These are phyloP conservation scores for Geotrichum klebahnii DNA, from an alignment of 1,139 yeast species.

Conservation along the genomic window DNA sequence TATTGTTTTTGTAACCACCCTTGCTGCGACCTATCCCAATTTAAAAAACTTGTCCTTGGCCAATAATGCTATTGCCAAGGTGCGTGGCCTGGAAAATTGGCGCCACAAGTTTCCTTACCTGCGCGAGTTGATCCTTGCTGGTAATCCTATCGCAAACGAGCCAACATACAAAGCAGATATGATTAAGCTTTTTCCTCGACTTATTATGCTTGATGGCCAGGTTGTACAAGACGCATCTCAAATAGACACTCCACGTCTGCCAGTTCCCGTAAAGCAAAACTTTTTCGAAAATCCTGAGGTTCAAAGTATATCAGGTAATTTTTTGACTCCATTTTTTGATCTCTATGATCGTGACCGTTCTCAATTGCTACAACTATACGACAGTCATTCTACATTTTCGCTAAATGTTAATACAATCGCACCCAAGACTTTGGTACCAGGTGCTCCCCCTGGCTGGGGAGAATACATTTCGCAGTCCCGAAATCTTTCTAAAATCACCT, in stretches of 20 bases:
- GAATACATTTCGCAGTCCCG: conserved; percentile 56
- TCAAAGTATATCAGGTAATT: conserved; percentile 65
- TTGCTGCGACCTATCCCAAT: conserved; percentile 71
- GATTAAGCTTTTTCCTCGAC: conserved; percentile 67
- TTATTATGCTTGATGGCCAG: conserved; percentile 74
- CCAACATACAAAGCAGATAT: conserved; percentile 58
- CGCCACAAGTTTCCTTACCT: conserved; percentile 67
- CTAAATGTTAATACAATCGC: conserved; percentile 52
- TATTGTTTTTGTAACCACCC: conserved; percentile 56
- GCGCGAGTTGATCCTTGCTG: conserved; percentile 69
- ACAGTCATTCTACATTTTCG: conserved; percentile 81
- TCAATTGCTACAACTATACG: conserved; percentile 68
- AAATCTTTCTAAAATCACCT: conserved; percentile 66
- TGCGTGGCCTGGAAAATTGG: conserved; percentile 68
- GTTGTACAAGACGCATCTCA: conserved; percentile 68
- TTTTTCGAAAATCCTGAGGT: conserved; percentile 81
- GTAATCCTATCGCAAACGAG: conserved; percentile 66
- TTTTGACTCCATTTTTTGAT: conserved; percentile 67
- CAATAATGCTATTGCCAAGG: conserved; percentile 59
- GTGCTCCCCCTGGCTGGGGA: conserved; percentile 31
- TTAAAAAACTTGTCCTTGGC: conserved; percentile 75
- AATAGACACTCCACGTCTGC: conserved; percentile 45
- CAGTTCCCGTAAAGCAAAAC: conserved; percentile 52
- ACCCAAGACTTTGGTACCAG: conserved; percentile 30
- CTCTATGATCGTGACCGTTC: conserved; percentile 78